Percentiles rank a stretch among this genome's conserved stretches.
Evolutionary conservation across 2,329 filamentous ascomycete genomes (phyloP).

Genomic region (Eurotiales sp.): DNA sequence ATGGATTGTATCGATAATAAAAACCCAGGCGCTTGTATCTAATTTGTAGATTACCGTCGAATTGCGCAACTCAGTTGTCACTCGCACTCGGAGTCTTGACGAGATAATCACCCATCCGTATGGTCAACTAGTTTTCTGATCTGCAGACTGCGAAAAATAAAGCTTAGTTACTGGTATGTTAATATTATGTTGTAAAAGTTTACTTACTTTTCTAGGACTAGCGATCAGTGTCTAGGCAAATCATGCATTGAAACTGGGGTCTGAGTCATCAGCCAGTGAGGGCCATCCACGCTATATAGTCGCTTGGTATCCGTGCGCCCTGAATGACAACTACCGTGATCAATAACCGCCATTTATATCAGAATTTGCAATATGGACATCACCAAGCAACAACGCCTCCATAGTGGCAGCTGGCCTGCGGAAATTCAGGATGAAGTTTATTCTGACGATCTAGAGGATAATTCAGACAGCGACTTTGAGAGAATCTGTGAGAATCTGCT

Average conservation of each 20-base stretch:
- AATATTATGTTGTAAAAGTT: neutral
- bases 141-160: neutral
- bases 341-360: neutral
- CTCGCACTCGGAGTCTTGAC: too few species aligned
- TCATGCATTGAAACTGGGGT: neutral
- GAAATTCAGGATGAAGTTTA: neutral
- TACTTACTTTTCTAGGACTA: neutral
- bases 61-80: too few species aligned
- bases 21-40: too few species aligned
- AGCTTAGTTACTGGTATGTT: neutral
- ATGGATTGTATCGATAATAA: too few species aligned
- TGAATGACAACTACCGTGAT: neutral
- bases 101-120: too few species aligned
- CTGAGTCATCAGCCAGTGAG: neutral
- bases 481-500: neutral
- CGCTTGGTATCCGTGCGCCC: neutral
- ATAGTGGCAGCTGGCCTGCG: neutral
- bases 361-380: neutral
- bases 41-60: too few species aligned
- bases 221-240: neutral
- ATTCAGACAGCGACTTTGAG: neutral
- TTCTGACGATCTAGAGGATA: conserved; percentile 1
- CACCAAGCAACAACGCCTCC: neutral
- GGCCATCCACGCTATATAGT: neutral
- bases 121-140: too few species aligned